A percentile compares a stretch with the other conserved stretches of the same genome.
Conservation (phyloP, 768 basidiomycete species). For the Gautieria morchelliformis region DNA sequence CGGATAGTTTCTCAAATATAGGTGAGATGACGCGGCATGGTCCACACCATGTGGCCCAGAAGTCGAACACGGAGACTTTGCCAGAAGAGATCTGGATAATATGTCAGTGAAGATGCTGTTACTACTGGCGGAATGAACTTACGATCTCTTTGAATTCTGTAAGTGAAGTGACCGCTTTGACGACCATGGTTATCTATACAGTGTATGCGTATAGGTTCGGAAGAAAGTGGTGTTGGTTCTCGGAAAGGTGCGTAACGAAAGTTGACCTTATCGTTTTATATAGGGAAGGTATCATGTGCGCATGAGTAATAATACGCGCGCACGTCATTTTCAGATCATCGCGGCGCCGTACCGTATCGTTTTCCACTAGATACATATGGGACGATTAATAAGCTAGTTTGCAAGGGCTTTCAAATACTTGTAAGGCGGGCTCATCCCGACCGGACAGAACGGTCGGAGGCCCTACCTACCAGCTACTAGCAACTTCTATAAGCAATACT, state of each 20-base stretch:
- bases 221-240: not conserved
- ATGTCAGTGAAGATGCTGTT: not conserved
- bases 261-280: not conserved
- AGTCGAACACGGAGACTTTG: constrained; percentile 49
- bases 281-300: not conserved
- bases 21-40: constrained; percentile 62
- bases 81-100: constrained; percentile 33
- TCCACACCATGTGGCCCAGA: constrained; percentile 74
- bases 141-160: constrained; percentile 36
- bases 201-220: not conserved
- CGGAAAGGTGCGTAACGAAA: not conserved
- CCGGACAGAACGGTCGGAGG: too few relatives aligned
- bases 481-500: too few relatives aligned
- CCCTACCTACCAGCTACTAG: too few relatives aligned
- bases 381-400: too few relatives aligned
- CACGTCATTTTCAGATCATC: too few relatives aligned
- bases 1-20: constrained; percentile 49
- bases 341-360: too few relatives aligned
- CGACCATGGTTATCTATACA: constrained; percentile 10
- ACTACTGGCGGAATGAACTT: constrained; percentile 15
- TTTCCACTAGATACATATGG: too few relatives aligned
- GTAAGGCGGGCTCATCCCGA: too few relatives aligned
- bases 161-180: constrained; percentile 26
- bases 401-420: too few relatives aligned
- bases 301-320: too few relatives aligned